Percentiles rank a stretch among this genome's conserved stretches.
Conservation (phyloP, 805 yeast species). For the Cyberlindnera euphorbiae region DNA sequence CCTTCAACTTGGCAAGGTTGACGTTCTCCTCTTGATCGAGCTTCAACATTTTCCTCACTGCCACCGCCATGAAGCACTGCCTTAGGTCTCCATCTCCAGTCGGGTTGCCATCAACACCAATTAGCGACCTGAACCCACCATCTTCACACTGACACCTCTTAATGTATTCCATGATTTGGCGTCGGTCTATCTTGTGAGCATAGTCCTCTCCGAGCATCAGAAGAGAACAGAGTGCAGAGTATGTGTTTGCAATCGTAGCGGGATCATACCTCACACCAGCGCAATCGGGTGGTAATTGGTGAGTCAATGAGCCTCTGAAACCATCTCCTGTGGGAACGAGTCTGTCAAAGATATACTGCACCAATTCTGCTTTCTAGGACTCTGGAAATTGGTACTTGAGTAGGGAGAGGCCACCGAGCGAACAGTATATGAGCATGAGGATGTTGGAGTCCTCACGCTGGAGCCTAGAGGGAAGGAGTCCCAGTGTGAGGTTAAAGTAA, state of each 20-base stretch:
- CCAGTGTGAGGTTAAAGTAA: constrained; percentile 48
- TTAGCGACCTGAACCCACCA: constrained; percentile 53
- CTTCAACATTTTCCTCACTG: constrained; percentile 49
- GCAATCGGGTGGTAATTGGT: constrained; percentile 23
- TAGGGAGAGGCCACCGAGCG: constrained; percentile 47
- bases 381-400: constrained; percentile 25
- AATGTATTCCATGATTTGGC: constrained; percentile 49
- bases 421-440: constrained; percentile 65
- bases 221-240: constrained; percentile 62
- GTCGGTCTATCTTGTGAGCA: constrained; percentile 33
- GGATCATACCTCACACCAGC: constrained; percentile 40
- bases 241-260: constrained; percentile 69
- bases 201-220: constrained; percentile 45
- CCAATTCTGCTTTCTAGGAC: constrained; percentile 28
- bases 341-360: constrained; percentile 44
- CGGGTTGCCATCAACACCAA: constrained; percentile 32
- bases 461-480: constrained; percentile 47
- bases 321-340: constrained; percentile 38
- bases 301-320: constrained; percentile 55
- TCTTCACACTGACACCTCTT: constrained; percentile 50
- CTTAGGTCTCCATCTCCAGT: constrained; percentile 68
- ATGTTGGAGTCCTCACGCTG: constrained; percentile 67
- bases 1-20: constrained; percentile 34
- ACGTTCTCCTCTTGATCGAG: constrained; percentile 27
- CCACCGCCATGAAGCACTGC: constrained; percentile 66